Conservation (phyloP, 495 filamentous ascomycete genomes). For the Trichoderma asperelloides region DNA sequence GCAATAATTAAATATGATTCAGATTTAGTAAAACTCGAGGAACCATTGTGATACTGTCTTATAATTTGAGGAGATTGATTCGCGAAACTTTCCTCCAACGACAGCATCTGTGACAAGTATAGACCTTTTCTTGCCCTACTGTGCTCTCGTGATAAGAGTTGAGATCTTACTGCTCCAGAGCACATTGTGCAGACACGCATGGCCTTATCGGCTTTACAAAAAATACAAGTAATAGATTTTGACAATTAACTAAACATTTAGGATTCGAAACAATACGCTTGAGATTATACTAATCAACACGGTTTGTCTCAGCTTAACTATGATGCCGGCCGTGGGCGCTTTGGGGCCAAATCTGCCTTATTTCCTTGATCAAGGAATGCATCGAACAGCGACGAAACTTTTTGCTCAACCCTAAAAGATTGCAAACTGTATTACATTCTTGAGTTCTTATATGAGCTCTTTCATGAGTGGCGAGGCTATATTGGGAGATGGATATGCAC, state of each 20-base stretch:
- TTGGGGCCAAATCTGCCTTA: constrained; percentile 15
- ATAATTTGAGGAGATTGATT: neutral
- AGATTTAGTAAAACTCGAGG: neutral
- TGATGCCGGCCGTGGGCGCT: constrained; percentile 30
- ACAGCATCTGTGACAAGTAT: neutral
- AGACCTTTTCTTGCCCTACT: neutral
- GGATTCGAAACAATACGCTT: constrained; percentile 36
- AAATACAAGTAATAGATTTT: constrained; percentile 11
- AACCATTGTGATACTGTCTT: neutral
- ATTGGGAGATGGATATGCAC: constrained; percentile 14
- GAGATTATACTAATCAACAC: constrained; percentile 42
- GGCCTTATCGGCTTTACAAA: constrained; percentile 34
- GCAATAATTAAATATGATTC: neutral
- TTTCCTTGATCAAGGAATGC: constrained; percentile 9
- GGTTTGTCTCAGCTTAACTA: constrained; percentile 38
- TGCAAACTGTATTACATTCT: constrained; percentile 25
- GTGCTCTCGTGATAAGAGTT: constrained; percentile 19
- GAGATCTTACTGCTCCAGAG: constrained; percentile 13
- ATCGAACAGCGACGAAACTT: constrained; percentile 19
- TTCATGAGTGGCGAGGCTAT: constrained; percentile 29
- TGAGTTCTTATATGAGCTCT: constrained; percentile 32
- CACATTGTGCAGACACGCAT: constrained; percentile 33
- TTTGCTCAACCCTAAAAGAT: constrained; percentile 27
- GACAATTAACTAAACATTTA: neutral
- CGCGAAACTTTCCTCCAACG: neutral